Base-by-base conservation (phyloP, 2,329 filamentous ascomycete genomes). In the Colletotrichum salicis region DNA sequence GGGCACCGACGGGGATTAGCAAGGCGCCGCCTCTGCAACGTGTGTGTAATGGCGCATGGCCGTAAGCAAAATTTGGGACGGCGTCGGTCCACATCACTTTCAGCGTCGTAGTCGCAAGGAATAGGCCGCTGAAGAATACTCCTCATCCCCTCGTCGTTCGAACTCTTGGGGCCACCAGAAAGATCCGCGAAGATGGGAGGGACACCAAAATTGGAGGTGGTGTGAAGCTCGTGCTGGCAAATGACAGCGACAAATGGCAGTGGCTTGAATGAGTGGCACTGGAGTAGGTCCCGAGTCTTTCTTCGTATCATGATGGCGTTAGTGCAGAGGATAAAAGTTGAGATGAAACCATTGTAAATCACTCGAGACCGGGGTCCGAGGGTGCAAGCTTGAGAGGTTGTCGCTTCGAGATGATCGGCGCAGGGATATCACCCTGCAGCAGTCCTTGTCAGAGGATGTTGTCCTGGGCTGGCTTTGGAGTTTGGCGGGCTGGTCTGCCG, bases 221-320 rank as follows among this genome's bases (percentile, higher is more conserved):
- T 60, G 69, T 55, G 48, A 48, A 64, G 59, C 41, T 67, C 58
- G 64, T 58, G 69, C 65, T 64, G 70, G 65, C 65, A 72, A 70
- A 70, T 64, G 65, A 70, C 70, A 72, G 59, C 65, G 55, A 82
- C 79, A 65, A 51, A 56, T 70, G 70, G 61, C 61, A 71, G 48
- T 29, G 60, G 67, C 61, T 65, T 29, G 24, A 61, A 27, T 33
- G 51, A 71, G 70, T 54, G 65, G 65, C 60, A 55, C 55, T 64
- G 65, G 65, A 61, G 60, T 35, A 59, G 52, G 58, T 58, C 58
- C 58, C 64, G 52, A 71, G 69, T 63, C 52, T 61, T 61, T 64
- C 15, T 59, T 60, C 70, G 70, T 72, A 67, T 72, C 67, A 67
- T 58, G 27, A 64, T 56, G 55, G 56, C 61, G 27, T 72, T 62